Evolutionary conservation across 176 grass and related monocot species (phyloP), one percentile per base, ranked within the genome.

Genomic region (Avena atlantica): DNA sequence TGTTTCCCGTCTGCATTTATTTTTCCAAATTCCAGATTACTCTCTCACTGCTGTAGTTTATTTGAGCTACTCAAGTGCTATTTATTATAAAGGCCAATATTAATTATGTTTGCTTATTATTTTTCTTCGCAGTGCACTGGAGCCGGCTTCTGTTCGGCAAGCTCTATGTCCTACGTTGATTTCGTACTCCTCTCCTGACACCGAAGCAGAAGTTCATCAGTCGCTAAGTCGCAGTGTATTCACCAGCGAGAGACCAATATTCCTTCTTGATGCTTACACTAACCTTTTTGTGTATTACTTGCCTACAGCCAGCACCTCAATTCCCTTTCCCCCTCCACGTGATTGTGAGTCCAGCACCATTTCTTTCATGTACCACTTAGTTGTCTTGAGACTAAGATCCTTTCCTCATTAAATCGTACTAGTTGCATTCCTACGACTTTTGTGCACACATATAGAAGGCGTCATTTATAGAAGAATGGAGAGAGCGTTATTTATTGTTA

Each of bases 281-380:
- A 84, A 93, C 74, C 76, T 98, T 42, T 87, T 98, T 40, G 90
- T 96, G 13, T 98, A 96, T 88, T 98, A 98, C 62, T 88, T 83
- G 21, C 87, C 93, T 70, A 90, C 92, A 73, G 76, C 92, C 36
- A 89, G 95, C 63, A 78, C 75, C 16, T 83, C 89, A 53, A 81
- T 98, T 73, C 87, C 96, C 49, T 98, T 96, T 61, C 96, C 96
- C 67, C 96, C 93, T 31, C 96, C 93, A 10, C 96, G 89, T 57
- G 82, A 96, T 51, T 94, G 96, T 98, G 86, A 93, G 93, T 78
- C 48, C 40, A 81, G 60, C 71, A 82, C 50, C 53, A 61, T 82
- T 47, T 75, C 19, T 69, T 59, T 58, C 56, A 12, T 86, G 20
- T 50, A 12, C 44, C 42, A 23, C 19, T 64, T 84, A 49, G 8